These are phyloP conservation scores for Pythium brachiatum DNA, from an alignment of 352 stramenopile genomes.

Conservation along the genomic window DNA sequence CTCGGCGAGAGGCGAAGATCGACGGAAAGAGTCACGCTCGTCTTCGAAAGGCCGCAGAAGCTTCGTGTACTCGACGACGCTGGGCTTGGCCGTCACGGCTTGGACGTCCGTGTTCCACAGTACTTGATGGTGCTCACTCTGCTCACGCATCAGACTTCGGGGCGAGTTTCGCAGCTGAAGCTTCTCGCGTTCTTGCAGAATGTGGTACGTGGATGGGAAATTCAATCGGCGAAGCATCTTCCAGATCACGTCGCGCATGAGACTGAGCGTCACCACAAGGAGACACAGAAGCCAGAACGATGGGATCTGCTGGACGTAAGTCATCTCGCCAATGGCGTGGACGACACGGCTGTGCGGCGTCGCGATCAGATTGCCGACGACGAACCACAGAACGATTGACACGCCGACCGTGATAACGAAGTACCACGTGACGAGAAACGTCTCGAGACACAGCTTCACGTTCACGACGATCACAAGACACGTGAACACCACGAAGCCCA, in stretches of 20 bases:
- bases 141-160: constrained; percentile 43
- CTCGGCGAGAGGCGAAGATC: constrained; percentile 58
- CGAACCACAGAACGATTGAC: constrained; percentile 67
- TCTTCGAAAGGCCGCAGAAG: constrained; percentile 44
- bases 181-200: constrained; percentile 72
- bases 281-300: constrained; percentile 62
- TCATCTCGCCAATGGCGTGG: constrained; percentile 71
- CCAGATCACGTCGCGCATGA: constrained; percentile 71
- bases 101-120: constrained; percentile 35
- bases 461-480: constrained; percentile 79
- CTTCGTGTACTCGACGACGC: constrained; percentile 50
- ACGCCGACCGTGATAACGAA: constrained; percentile 55
- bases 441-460: constrained; percentile 71
- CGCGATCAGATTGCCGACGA: constrained; percentile 58
- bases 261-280: constrained; percentile 55
- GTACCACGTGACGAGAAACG: constrained; percentile 70
- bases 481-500: constrained; percentile 80
- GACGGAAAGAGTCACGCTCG: constrained; percentile 52
- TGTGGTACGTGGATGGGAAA: constrained; percentile 72
- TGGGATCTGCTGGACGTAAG: constrained; percentile 52
- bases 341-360: constrained; percentile 42
- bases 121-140: constrained; percentile 3
- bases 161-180: constrained; percentile 60
- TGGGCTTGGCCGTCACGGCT: constrained; percentile 16
- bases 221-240: constrained; percentile 66